Base-by-base conservation (phyloP, 2,329 filamentous ascomycete species). In the Fusarium torreyae region DNA sequence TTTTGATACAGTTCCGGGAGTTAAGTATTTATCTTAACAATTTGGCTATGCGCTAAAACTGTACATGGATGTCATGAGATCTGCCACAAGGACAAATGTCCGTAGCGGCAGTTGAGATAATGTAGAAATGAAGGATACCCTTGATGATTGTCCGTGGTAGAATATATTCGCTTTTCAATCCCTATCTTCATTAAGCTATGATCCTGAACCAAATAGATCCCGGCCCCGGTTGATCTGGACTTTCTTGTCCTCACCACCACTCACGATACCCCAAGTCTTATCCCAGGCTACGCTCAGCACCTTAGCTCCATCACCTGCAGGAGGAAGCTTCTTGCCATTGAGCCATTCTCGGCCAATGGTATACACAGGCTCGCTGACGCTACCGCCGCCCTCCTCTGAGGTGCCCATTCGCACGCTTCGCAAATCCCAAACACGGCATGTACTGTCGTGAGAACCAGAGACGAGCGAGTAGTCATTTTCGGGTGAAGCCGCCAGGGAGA, bases 391-490 rank as follows among this genome's bases (percentile, higher is more conserved):
- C 78, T 90, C 87, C 77, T 90, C 81, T 73, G 88, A 83, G 4
- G 84, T 85, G 10, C 84, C 87, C 18, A 82, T 86, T 77, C 89
- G 85, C 54, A 88, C 88, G 74, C 89, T 91, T 56, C 96, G 87
- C 69, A 98, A 86, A 83, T 99, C 96, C 96, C 96, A 99, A 49
- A 99, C 90, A 52, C 94, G 88, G 75, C 93, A 96, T 2, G 94
- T 97, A 34, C 95, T 94, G 79, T 99, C 96, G 79, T 97, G 93
- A 45, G 92, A 92, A n/a, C 89, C 95, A 33, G 92, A 96, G 1
- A 95, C 93, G 10, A 99, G 86, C n/a, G 92, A 89, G 81, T 94
- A 93, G 66, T 91, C 89, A 75, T 91, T 94, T 40, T 88, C 86
- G 8, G 87, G 89, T 39, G 82, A 84, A 11, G 83, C 77, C 3